Conservation (phyloP, 2,329 filamentous ascomycete genomes). For the Lachnellula willkommii region DNA sequence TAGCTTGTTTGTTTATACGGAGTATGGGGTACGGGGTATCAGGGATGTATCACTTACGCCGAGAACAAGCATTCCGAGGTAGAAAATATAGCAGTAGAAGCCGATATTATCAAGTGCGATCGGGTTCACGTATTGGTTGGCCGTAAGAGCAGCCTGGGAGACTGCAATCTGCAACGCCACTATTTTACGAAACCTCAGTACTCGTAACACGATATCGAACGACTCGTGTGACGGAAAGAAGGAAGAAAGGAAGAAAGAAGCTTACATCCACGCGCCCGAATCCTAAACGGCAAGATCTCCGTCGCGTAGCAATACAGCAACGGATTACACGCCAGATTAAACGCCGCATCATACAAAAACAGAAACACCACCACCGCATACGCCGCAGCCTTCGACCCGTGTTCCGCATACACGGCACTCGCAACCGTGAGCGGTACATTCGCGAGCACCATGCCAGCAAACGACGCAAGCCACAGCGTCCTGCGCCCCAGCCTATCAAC, state of each 20-base stretch:
- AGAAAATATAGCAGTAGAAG: constrained; percentile 28
- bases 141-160: constrained; percentile 15
- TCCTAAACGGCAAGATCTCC: constrained; percentile 20
- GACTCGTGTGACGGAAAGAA: background rate
- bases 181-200: background rate
- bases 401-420: constrained; percentile 9
- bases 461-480: constrained; percentile 16
- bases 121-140: constrained; percentile 33
- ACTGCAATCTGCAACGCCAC: background rate
- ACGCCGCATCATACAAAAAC: constrained; percentile 43
- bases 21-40: too few species aligned
- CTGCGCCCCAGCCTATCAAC: constrained; percentile 25
- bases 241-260: background rate
- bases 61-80: constrained; percentile 5
- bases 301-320: constrained; percentile 16
- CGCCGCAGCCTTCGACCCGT: constrained; percentile 9
- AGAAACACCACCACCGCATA: constrained; percentile 37
- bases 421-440: constrained; percentile 25
- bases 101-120: constrained; percentile 31
- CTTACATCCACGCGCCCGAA: constrained; percentile 24
- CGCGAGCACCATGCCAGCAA: constrained; percentile 23
- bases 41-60: too few species aligned
- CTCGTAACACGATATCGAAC: background rate
- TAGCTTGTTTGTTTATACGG: too few species aligned
- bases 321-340: constrained; percentile 28